phyloP scores from a whole-genome alignment of 2,329 filamentous ascomycete species.

The Cladosporium sp. region DNA sequence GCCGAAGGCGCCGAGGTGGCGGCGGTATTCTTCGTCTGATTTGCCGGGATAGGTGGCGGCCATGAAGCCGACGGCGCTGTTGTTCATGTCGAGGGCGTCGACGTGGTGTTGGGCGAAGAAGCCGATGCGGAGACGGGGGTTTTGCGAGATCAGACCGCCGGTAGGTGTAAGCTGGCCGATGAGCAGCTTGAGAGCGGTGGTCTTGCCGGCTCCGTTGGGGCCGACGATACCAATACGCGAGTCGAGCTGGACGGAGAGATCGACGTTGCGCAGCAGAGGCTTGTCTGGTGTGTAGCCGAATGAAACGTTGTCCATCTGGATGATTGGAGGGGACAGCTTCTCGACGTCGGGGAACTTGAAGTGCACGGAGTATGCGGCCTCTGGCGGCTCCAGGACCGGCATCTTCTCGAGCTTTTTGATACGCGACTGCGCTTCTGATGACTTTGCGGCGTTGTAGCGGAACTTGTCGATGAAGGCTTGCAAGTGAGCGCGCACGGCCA shows the following conservation, averaged over 20 bases:
- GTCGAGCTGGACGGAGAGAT: conserved; percentile 95
- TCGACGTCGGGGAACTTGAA: conserved; percentile 98
- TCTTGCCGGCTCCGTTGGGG: conserved; percentile 98
- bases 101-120: conserved; percentile 99
- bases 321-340: conserved; percentile 94
- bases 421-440: conserved; percentile 93
- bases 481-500: conserved; percentile 87
- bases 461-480: conserved; percentile 99
- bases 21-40: conserved; percentile 94
- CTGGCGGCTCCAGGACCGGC: conserved; percentile 85
- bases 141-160: conserved; percentile 79
- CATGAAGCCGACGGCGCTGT: conserved; percentile 94
- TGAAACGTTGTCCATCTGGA: conserved; percentile 90
- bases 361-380: conserved; percentile 91
- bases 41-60: conserved; percentile 84
- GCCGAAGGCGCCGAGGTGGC: conserved; percentile 83
- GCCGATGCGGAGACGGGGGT: conserved; percentile 84
- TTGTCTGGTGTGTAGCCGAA: conserved; percentile 87
- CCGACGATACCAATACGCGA: conserved; percentile 99
- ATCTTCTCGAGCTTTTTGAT: conserved; percentile 99
- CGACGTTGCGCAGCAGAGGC: conserved; percentile 78
- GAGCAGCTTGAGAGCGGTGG: conserved; percentile 95
- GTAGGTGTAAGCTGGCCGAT: conserved; percentile 79
- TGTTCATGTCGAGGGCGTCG: conserved; percentile 86
- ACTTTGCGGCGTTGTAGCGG: conserved; percentile 98